Base-by-base conservation (phyloP, 2,329 filamentous ascomycete species). In the Penicillium decumbens region DNA sequence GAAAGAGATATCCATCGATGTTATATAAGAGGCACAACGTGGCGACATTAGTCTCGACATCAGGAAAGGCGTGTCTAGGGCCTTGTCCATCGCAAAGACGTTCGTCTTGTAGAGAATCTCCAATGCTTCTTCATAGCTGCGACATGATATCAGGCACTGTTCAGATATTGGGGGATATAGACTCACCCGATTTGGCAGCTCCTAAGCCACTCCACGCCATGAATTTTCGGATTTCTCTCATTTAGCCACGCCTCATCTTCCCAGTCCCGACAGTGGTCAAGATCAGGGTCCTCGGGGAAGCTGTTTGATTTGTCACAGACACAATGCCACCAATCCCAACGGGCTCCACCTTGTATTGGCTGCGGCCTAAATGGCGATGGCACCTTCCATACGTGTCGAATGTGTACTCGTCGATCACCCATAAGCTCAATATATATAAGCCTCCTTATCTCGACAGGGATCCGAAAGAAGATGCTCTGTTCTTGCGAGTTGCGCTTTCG, bases 381-480 rank as follows among this genome's bases (percentile, higher is more conserved):
- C 10, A 37, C 13, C 29, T 41, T 45, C 41, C 41, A 49, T 6
- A 37, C 8, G 41, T 49, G 33, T 32, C 37, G 35, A 28, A 49
- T 45, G 24, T 45, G 47, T n/a, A 49, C 41, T 30, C 47, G 35
- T 8, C 42, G 42, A 28, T 23, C 37, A 28, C 42, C 47, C 37
- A 49, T 44, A 24, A 49, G 47, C 35, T 49, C 42, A 32, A 49
- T 25, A 12, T 45, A 49, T 40, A 49, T 49, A 12, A 45, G 20
- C 37, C 27, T 41, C 30, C 47, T 45, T 27, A 49, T 41, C 35
- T 49, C 47, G n/a, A 27, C 10, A 9, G 47, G 47, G 23, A 49
- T 23, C 12, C 42, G 37, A 28, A 49, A 49, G 13, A 45, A 35
- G 39, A n/a, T 15, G 15, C 32, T 33, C 15, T 18, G n/a, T 15